Evolutionary conservation across 371 early-diverging fungal species (phyloP), one percentile per base, ranked within the genome.

Genomic region (Actinomucor elegans): DNA sequence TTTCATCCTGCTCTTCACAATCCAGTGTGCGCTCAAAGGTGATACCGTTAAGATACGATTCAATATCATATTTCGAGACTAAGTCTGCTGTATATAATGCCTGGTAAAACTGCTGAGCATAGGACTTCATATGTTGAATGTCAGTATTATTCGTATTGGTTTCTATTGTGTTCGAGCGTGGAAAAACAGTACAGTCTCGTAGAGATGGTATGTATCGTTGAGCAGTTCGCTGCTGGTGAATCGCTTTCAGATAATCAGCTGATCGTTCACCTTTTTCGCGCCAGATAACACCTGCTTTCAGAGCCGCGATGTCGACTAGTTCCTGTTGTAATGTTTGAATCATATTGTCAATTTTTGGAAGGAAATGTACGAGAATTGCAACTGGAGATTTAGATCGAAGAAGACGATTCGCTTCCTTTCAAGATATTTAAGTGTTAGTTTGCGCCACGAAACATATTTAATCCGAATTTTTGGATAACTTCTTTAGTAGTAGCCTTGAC

Each of bases 211-310:
- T 48, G 21, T 36, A n/a, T 35, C 36, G 48, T 35, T 48, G 1
- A 10, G 27, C 20, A 8, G 36, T 48, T n/a, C 36, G 36, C n/a
- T 46, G 3, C 32, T n/a, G n/a, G n/a, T n/a, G n/a, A n/a, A n/a
- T n/a, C n/a, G n/a, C n/a, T n/a, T n/a, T n/a, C n/a, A n/a, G 34
- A 14, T 33, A 46, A 3, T 28, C 26, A 5, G 47, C 34, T 18
- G 47, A 42, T 23, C n/a, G 21, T 10, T 52, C 42, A 23, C 34
- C 33, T 7, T 52, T 20, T 42, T 52, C 52, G 1, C 52, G 18
- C 43, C 34, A 52, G 3, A 20, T 11, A n/a, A 15, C n/a, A 3
- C 52, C 42, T 2, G 43, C 31, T 33, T 24, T 29, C 1, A 52
- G 29, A 2, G 24, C 50, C 15, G n/a, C 15, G 17, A 37, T 48